Percentiles rank a stretch among this genome's conserved stretches.
Evolutionary conservation across 768 basidiomycete species (phyloP).

Genomic region (Lactarius pseudohatsudake): DNA sequence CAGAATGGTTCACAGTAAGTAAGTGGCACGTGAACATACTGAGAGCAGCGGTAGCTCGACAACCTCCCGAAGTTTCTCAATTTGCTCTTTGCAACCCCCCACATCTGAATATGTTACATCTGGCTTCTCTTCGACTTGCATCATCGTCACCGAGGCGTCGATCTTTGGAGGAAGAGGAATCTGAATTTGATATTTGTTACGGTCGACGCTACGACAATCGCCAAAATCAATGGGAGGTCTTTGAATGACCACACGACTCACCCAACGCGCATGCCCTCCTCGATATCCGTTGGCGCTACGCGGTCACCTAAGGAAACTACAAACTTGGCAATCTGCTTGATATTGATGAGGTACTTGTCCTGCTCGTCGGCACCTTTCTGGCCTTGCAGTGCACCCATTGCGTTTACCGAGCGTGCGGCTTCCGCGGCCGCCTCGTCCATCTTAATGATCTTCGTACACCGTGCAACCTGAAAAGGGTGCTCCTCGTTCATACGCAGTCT

Average conservation of each 20-base stretch:
- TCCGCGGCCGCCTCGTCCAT: constrained; percentile 74
- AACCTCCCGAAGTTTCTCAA: constrained; percentile 97
- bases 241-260: constrained; percentile 42
- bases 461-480: constrained; percentile 93
- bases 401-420: constrained; percentile 75
- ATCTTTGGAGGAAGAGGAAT: constrained; percentile 99
- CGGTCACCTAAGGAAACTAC: constrained; percentile 96
- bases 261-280: constrained; percentile 99
- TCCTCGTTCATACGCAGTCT: constrained; percentile 87
- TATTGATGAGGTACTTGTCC: constrained; percentile 99
- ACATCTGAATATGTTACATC: constrained; percentile 98
- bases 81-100: constrained; percentile 99
- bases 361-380: constrained; percentile 98
- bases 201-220: constrained; percentile 67
- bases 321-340: constrained; percentile 99
- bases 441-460: constrained; percentile 97
- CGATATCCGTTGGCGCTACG: constrained; percentile 96
- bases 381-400: constrained; percentile 73
- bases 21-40: constrained; percentile 47
- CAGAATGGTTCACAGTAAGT: neutral
- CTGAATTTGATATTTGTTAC: constrained; percentile 97
- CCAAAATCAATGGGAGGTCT: constrained; percentile 11
- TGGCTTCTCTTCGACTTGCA: constrained; percentile 99
- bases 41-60: constrained; percentile 95
- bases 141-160: constrained; percentile 99